Evolutionary conservation across 331 rosid genomes (phyloP).

Genomic region (Rosa hybrid): DNA sequence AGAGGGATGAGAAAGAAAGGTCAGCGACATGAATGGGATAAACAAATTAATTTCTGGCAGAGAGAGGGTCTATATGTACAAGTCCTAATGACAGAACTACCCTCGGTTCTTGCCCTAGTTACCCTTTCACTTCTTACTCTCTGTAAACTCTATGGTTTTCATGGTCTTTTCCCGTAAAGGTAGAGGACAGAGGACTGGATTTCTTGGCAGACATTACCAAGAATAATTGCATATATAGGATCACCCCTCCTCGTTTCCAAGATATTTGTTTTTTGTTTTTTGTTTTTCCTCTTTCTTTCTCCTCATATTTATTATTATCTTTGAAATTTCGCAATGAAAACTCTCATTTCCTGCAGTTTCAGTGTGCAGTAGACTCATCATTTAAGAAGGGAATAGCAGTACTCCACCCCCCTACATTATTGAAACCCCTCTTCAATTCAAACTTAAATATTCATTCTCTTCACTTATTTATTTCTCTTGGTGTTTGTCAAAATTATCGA

Average conservation of each 20-base stretch:
- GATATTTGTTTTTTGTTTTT: not conserved
- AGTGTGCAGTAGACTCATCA: constrained; percentile 12
- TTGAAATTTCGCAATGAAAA: not conserved
- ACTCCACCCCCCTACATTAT: not conserved
- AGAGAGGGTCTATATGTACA: constrained; percentile 11
- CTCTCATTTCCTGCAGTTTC: not conserved
- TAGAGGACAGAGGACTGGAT: not conserved
- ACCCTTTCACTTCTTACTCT: not conserved
- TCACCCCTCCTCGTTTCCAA: constrained; percentile 17
- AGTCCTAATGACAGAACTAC: constrained; percentile 45
- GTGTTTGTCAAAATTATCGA: not conserved
- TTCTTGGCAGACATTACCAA: constrained; percentile 23
- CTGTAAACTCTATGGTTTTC: not conserved
- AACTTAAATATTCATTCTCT: constrained; percentile 3
- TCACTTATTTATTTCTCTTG: not conserved
- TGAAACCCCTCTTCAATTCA: not conserved
- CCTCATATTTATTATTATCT: not conserved
- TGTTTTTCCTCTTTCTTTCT: not conserved
- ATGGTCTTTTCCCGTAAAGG: not conserved
- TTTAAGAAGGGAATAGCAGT: constrained; percentile 2
- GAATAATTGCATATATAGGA: constrained; percentile 23
- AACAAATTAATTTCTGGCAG: constrained; percentile 44
- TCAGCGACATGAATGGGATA: constrained; percentile 75
- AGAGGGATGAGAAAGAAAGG: constrained; percentile 48
- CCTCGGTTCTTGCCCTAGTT: constrained; percentile 28